Evolutionary conservation across 1,284 basidiomycete genomes (phyloP), one percentile per base, ranked within the genome.

Genomic region (Tetrapyrgos nigripes): DNA sequence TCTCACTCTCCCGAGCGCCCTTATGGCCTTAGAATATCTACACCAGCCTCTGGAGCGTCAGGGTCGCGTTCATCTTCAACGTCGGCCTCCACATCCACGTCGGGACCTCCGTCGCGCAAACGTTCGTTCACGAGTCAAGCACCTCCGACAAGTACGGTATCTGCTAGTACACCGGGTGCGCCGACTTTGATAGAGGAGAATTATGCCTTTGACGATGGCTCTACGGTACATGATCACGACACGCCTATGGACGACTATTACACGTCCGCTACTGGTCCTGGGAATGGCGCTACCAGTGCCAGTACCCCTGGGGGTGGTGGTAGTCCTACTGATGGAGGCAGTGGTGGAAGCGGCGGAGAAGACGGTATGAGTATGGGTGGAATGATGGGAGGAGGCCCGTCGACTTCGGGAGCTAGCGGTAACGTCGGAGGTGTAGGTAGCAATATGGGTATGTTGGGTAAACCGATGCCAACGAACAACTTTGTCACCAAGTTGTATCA

Each of bases 401-500:
- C 17, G 8, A 40, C 37, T 40, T 40, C 37, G 37, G 37, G 37
- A 40, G 57, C 29, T 17, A 57, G 50, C 55, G 53, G 44, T 17
- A 56, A 49, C 33, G 24, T 23, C 28, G 31, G 43, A 6, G 50
- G 50, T 27, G 51, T 58, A 27, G 59, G 54, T 31, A 60, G 69
- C 23, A 74, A 74, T 49, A 81, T 88, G 72, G 83, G 79, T 62
- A 69, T 83, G 50, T 76, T 88, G 19, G 82, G 84, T 53, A 91
- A 90, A 68, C 83, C 88, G 17, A 77, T 86, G 66, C 85, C 84
- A 19, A 88, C 88, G 37, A 92, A 92, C 68, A 93, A 93, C 68
- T 93, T 93, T 70, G 90, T 92, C 47, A 88, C 88, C 13, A 93
- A 93, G 79, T 78, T 93, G 27, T 92, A 91, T 73, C 88, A 91